Evolutionary conservation across 805 yeast genomes (phyloP).

Genomic region (Brettanomyces anomalus): DNA sequence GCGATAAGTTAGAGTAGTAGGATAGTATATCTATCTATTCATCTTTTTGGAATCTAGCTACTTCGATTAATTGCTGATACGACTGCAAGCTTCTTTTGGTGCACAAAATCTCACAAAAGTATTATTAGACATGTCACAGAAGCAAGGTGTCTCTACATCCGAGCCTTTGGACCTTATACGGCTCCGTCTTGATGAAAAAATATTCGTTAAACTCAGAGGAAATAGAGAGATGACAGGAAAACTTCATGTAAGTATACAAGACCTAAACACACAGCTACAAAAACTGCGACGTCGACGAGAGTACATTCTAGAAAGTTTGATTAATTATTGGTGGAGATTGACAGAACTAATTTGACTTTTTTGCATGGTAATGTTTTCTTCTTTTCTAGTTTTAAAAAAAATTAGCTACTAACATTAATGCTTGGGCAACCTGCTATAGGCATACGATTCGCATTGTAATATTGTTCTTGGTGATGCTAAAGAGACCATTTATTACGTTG

Average conservation of each 20-base stretch:
- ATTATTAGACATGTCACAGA: not conserved
- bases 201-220: conserved; percentile 85
- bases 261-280: not conserved
- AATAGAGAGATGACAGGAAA: conserved; percentile 88
- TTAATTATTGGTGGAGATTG: too few relatives aligned
- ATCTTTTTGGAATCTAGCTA: too few relatives aligned
- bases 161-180: conserved; percentile 92
- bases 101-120: too few relatives aligned
- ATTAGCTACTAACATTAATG: not conserved
- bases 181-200: conserved; percentile 76
- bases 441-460: conserved; percentile 95
- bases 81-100: too few relatives aligned
- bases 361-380: too few relatives aligned
- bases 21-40: too few relatives aligned
- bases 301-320: too few relatives aligned
- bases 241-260: conserved; percentile 49
- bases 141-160: conserved; percentile 20
- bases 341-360: too few relatives aligned
- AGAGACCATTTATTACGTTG: conserved; percentile 64
- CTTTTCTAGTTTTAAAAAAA: not conserved
- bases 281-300: too few relatives aligned
- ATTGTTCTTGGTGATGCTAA: conserved; percentile 88
- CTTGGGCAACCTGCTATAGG: conserved; percentile 27
- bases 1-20: too few relatives aligned
- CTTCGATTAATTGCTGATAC: too few relatives aligned